Evolutionary conservation across 2,329 filamentous ascomycete genomes (phyloP), one percentile per base, ranked within the genome.

Genomic region (Nothophoma quercina): DNA sequence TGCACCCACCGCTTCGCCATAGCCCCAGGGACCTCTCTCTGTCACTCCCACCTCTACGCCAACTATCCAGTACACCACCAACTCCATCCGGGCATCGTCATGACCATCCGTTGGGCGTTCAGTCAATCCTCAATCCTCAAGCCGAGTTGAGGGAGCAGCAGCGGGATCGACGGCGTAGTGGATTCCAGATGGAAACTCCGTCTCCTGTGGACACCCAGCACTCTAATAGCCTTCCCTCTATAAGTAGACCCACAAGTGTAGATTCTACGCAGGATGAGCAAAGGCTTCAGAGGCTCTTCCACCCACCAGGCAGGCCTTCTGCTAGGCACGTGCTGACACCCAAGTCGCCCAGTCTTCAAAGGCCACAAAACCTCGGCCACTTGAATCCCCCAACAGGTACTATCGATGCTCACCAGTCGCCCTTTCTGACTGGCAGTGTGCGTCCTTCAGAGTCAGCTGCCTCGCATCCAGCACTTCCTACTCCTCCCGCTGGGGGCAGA

Each of bases 261-360:
- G 70, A 72, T 38, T 72, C 69, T 2, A 65, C 58, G 0, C 63
- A 64, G 19, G 67, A 64, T 7, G 69, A 70, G 1, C 56, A 56
- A 10, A 51, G 58, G 9, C 51, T 59, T n/a, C 57, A 47, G 13
- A 64, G 64, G 48, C 63, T 48, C 15, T 72, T 65, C 49, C 68
- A 60, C 32, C 65, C 62, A 4, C 65, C 65, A 23, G 60, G 62
- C 30, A 62, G 60, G 22, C 65, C 64, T 29, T 56, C 64, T 35
- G 39, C 74, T 47, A 76, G 84, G 58, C 79, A 80, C 26, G 79
- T 84, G n/a, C 65, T 86, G 55, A 85, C 82, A 9, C 83, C 85
- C 1, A 78, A 80, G 58, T 86, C 85, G 8, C 84, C 85, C 8
- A 72, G 66, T 4, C 44, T 79, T 32, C 75, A 76, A 46, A 80